Percentiles rank a stretch among this genome's conserved stretches.
Conservation (phyloP, 805 yeast species). For the Dipodascus albidus region DNA sequence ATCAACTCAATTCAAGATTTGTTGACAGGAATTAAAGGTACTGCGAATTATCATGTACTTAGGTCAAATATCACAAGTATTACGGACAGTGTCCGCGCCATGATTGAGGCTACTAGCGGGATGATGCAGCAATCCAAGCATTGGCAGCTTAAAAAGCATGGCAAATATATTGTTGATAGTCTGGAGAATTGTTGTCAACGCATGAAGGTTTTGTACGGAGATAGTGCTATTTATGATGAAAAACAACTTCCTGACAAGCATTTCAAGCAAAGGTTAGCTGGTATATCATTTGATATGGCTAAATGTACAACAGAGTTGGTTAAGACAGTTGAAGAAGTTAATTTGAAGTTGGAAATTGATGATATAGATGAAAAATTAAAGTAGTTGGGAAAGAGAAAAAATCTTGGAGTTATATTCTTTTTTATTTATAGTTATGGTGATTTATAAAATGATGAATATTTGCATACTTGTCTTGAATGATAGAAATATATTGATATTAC, state of each 20-base stretch:
- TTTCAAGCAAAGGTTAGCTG: conserved; percentile 88
- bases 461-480: too few relatives aligned
- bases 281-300: conserved; percentile 92
- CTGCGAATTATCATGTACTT: conserved; percentile 64
- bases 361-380: conserved; percentile 49
- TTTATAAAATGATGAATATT: too few relatives aligned
- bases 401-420: too few relatives aligned
- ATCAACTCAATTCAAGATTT: conserved; percentile 81
- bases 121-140: conserved; percentile 86
- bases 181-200: conserved; percentile 76
- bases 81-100: conserved; percentile 63
- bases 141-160: conserved; percentile 76
- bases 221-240: conserved; percentile 22
- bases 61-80: conserved; percentile 68
- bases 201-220: conserved; percentile 59
- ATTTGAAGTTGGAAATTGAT: conserved; percentile 75
- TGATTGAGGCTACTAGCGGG: conserved; percentile 80
- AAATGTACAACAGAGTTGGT: conserved; percentile 93
- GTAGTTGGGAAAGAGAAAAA: too few relatives aligned
- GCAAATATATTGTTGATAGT: conserved; percentile 80
- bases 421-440: too few relatives aligned
- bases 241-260: conserved; percentile 66
- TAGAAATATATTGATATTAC: too few relatives aligned
- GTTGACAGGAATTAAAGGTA: conserved; percentile 35
- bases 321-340: conserved; percentile 91